Conservation (phyloP, 1,284 basidiomycete genomes). For the Neotropicomus parvogracilis region DNA sequence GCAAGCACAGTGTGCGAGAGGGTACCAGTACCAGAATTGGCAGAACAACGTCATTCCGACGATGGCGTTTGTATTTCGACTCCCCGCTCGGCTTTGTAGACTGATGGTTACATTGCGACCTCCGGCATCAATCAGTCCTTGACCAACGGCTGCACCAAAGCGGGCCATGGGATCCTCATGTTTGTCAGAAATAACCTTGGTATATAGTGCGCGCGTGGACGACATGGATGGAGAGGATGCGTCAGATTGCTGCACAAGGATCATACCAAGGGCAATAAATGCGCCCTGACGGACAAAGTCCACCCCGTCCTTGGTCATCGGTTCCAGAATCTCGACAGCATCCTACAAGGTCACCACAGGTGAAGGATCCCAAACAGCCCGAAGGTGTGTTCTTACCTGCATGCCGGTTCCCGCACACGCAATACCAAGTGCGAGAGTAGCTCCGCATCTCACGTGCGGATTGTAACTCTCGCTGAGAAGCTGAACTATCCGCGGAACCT, state of each 20-base stretch:
- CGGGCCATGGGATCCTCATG: slow-evolving; percentile 97
- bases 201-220: slow-evolving; percentile 76
- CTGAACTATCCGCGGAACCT: slow-evolving; percentile 93
- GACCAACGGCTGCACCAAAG: slow-evolving; percentile 90
- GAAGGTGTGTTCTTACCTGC: slow-evolving; percentile 47
- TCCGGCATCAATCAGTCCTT: slow-evolving; percentile 95
- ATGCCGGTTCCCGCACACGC: slow-evolving; percentile 96
- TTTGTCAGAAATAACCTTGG: slow-evolving; percentile 89
- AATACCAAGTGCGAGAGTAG: slow-evolving; percentile 91
- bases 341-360: slow-evolving; percentile 47
- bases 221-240: slow-evolving; percentile 79
- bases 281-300: slow-evolving; percentile 99
- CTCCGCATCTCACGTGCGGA: slow-evolving; percentile 95
- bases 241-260: slow-evolving; percentile 93
- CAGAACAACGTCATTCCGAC: slow-evolving; percentile 95
- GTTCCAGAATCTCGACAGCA: slow-evolving; percentile 91
- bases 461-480: slow-evolving; percentile 96
- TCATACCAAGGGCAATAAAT: slow-evolving; percentile 91
- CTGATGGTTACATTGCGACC: slow-evolving; percentile 93
- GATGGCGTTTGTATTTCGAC: slow-evolving; percentile 86
- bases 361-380: neutral
- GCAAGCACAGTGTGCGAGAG: slow-evolving; percentile 89
- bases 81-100: slow-evolving; percentile 87
- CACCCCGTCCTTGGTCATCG: slow-evolving; percentile 94
- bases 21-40: slow-evolving; percentile 99